Percentiles rank a stretch among this genome's conserved stretches.
Conservation (phyloP, 495 filamentous ascomycete genomes). For the Neurospora discreta region DNA sequence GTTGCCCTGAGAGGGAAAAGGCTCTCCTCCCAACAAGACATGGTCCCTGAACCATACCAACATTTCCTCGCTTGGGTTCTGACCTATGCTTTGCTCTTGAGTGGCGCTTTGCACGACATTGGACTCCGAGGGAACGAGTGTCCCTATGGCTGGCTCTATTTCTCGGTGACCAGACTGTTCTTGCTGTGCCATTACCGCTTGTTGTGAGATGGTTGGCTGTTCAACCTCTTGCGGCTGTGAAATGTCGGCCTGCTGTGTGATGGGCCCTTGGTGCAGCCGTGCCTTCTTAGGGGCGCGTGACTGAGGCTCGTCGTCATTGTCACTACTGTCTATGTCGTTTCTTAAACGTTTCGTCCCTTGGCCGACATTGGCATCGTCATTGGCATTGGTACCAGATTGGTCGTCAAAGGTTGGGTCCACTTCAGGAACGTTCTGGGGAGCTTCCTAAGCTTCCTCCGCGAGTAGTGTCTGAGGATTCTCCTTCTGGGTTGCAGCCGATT, state of each 20-base stretch:
- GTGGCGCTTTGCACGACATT: neutral
- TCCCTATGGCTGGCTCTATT: neutral
- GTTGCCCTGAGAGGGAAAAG: neutral
- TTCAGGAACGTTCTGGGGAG: neutral
- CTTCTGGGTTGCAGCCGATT: neutral
- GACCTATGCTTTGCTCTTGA: neutral
- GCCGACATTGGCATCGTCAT: neutral
- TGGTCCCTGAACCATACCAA: neutral
- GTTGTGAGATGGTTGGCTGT: neutral
- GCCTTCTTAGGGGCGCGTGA: neutral
- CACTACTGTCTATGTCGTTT: neutral
- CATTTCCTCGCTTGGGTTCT: neutral
- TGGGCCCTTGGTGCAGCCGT: neutral
- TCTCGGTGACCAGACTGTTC: fast-evolving
- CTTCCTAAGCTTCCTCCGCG: neutral
- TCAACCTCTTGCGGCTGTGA: neutral
- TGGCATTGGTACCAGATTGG: neutral
- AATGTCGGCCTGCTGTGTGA: too few relatives aligned
- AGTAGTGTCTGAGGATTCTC: neutral
- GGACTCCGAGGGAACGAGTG: neutral
- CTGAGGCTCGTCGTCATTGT: neutral
- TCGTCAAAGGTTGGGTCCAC: neutral
- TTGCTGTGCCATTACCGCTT: neutral
- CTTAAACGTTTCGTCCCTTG: neutral
- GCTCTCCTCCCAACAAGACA: neutral